A percentile compares a stretch with the other conserved stretches of the same genome.
Evolutionary conservation across 1,284 basidiomycete genomes (phyloP).

Genomic region (Neotropicomus parvogracilis): DNA sequence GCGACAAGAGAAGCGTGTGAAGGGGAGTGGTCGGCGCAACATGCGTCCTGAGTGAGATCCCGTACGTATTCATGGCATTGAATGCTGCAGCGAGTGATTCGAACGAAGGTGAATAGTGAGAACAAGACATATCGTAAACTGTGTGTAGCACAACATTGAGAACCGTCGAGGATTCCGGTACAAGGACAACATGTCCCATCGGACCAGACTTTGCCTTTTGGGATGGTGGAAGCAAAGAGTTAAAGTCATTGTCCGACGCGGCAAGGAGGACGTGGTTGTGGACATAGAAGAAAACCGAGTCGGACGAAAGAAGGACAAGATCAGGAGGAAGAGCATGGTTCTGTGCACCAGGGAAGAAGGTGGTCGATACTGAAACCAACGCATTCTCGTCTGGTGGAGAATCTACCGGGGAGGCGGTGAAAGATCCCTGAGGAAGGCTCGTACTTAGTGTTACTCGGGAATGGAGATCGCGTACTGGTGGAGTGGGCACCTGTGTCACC

Average conservation of each 20-base stretch:
- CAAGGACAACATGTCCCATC: constrained; percentile 43
- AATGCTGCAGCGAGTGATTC: constrained; percentile 48
- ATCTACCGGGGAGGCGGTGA: constrained; percentile 46
- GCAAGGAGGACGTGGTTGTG: constrained; percentile 49
- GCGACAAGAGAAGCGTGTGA: constrained; percentile 46
- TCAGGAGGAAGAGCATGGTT: constrained; percentile 54
- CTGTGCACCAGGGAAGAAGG: constrained; percentile 68
- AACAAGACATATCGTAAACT: constrained; percentile 57
- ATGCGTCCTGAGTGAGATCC: constrained; percentile 41
- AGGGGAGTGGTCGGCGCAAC: constrained; percentile 42
- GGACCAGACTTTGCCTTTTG: constrained; percentile 32
- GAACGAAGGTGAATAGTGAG: constrained; percentile 58
- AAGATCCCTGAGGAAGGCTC: constrained; percentile 40
- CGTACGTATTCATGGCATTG: constrained; percentile 47
- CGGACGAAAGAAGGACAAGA: constrained; percentile 61
- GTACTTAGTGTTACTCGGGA: constrained; percentile 7
- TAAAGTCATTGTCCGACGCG: constrained; percentile 54
- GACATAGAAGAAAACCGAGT: constrained; percentile 73
- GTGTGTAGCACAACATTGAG: constrained; percentile 63
- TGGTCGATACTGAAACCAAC: constrained; percentile 73
- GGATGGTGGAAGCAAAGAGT: constrained; percentile 41
- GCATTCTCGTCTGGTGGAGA: constrained; percentile 38
- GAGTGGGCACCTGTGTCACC: constrained; percentile 56
- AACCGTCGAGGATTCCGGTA: constrained; percentile 48
- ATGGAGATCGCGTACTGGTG: constrained; percentile 47